Conservation (phyloP, 805 yeast genomes). For the Cyberlindnera samutprakarnensis region DNA sequence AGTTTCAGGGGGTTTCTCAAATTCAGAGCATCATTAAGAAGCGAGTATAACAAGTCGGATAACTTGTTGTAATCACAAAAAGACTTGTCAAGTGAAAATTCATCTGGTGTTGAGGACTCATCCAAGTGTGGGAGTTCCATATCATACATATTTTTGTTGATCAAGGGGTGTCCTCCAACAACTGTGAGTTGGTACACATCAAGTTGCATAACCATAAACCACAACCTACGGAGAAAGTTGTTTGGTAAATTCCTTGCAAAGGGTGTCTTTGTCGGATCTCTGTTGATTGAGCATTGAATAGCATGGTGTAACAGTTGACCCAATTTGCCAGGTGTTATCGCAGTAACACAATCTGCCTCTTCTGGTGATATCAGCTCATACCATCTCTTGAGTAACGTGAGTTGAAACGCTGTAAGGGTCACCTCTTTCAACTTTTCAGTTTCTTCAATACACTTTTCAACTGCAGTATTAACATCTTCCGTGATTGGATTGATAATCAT, state of each 20-base stretch:
- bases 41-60: conserved; percentile 11
- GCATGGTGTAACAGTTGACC: conserved; percentile 19
- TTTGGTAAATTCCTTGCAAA: conserved; percentile 1
- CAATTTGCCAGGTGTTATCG: conserved; percentile 11
- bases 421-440: conserved; percentile 10
- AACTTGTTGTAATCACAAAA: conserved; percentile 10
- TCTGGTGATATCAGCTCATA: conserved; percentile 18
- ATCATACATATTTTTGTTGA: conserved; percentile 15
- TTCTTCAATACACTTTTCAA: conserved; percentile 11
- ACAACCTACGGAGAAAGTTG: conserved; percentile 19
- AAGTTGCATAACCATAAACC: conserved; percentile 16
- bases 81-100: conserved; percentile 14
- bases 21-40: conserved; percentile 14
- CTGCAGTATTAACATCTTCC: conserved; percentile 7
- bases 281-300: conserved; percentile 14
- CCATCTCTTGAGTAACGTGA: conserved; percentile 10
- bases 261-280: conserved; percentile 16
- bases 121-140: conserved; percentile 20
- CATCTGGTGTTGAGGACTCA: conserved; percentile 15
- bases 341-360: conserved; percentile 18
- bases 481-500: conserved; percentile 14
- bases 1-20: conserved; percentile 14
- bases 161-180: conserved; percentile 18
- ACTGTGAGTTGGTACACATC: conserved; percentile 17
- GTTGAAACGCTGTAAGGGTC: conserved; percentile 15